These are phyloP conservation scores for Phaffia australis DNA, from an alignment of 768 basidiomycete species.

Conservation along the genomic window DNA sequence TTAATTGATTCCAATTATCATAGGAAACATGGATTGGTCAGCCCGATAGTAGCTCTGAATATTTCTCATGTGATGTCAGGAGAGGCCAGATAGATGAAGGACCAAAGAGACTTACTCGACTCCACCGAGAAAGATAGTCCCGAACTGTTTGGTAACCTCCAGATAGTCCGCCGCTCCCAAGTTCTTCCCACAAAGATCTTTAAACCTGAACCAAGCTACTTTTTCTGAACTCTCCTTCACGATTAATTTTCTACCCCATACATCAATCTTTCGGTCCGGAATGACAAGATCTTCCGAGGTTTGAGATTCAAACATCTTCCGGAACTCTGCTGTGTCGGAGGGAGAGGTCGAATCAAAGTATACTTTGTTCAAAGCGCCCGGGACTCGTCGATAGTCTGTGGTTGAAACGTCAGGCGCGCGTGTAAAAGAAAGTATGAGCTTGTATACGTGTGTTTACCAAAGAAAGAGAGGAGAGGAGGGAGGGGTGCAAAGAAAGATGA, in stretches of 20 bases:
- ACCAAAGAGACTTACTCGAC: slow-evolving; percentile 8
- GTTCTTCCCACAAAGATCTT: slow-evolving; percentile 75
- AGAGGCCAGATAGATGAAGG: neutral
- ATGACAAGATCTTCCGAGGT: slow-evolving; percentile 44
- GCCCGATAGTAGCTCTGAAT: neutral
- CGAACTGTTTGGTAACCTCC: slow-evolving; percentile 78
- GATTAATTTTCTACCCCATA: slow-evolving; percentile 79
- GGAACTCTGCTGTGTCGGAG: slow-evolving; percentile 57
- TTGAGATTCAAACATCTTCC: slow-evolving; percentile 71
- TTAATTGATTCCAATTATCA: neutral
- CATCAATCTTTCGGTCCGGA: slow-evolving; percentile 53
- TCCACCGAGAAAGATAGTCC: slow-evolving; percentile 69
- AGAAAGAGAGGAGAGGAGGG: neutral
- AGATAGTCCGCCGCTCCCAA: slow-evolving; percentile 92
- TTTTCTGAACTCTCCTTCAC: slow-evolving; percentile 69
- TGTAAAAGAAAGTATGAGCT: neutral
- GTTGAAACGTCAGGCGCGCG: neutral
- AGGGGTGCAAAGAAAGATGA: neutral
- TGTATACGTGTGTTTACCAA: neutral
- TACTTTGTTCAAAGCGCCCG: slow-evolving; percentile 82
- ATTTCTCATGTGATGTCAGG: neutral
- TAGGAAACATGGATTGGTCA: neutral
- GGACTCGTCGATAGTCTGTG: slow-evolving; percentile 85
- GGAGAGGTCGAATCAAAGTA: slow-evolving; percentile 73
- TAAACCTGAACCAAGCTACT: slow-evolving; percentile 77